Evolutionary conservation across 352 stramenopile species (phyloP).

Genomic region (Pythium vanterpoolii): DNA sequence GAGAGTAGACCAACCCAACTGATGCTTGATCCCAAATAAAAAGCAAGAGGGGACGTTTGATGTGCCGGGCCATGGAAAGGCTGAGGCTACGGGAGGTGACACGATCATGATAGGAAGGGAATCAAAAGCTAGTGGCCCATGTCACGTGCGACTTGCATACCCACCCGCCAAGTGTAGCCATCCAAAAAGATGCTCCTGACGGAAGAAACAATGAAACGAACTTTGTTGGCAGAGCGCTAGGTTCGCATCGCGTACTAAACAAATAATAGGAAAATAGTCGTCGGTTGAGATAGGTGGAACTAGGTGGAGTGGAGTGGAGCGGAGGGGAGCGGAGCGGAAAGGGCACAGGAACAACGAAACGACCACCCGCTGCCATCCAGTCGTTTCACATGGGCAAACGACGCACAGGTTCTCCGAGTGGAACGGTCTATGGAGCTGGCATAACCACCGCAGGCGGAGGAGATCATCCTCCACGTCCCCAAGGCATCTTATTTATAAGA

Average conservation of each 20-base stretch:
- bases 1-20: no score
- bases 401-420: background rate
- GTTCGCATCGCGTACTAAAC: background rate
- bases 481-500: no score
- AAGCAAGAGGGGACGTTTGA: no score
- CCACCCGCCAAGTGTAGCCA: background rate
- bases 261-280: background rate
- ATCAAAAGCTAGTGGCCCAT: background rate
- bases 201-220: no score
- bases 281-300: background rate
- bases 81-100: no score
- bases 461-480: background rate
- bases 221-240: no score
- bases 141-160: background rate
- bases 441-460: background rate
- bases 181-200: background rate
- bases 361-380: background rate
- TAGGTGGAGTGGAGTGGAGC: conserved; percentile 1
- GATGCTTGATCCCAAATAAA: no score
- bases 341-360: background rate
- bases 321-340: background rate
- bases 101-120: background rate
- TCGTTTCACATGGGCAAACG: background rate
- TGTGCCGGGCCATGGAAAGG: no score
- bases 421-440: background rate